phyloP scores from a whole-genome alignment of 1,284 basidiomycete species.

The Ganoderma sinense region DNA sequence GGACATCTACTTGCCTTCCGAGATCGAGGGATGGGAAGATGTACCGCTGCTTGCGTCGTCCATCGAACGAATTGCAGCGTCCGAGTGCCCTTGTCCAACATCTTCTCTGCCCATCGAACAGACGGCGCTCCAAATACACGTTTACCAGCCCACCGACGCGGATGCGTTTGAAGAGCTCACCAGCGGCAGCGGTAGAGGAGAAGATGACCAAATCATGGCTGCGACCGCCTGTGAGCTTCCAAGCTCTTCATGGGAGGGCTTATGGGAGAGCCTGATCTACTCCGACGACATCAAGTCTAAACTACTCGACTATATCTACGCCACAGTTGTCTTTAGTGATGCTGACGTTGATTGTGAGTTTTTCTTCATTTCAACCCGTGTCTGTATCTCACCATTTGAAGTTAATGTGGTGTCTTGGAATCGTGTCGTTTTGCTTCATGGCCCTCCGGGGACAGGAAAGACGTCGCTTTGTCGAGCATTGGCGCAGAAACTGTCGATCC shows the following conservation, averaged over 20 bases:
- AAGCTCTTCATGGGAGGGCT: constrained; percentile 82
- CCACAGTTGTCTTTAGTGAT: constrained; percentile 91
- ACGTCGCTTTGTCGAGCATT: constrained; percentile 94
- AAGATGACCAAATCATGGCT: constrained; percentile 82
- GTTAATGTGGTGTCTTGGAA: constrained; percentile 97
- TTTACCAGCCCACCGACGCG: constrained; percentile 81
- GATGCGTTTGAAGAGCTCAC: constrained; percentile 84
- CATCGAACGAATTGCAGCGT: constrained; percentile 82
- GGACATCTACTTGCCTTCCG: constrained; percentile 69
- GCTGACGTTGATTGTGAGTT: constrained; percentile 85
- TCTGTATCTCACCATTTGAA: constrained; percentile 36
- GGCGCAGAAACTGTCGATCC: constrained; percentile 94
- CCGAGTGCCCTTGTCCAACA: constrained; percentile 68
- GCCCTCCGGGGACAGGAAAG: constrained; percentile 98
- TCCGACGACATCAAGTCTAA: constrained; percentile 89
- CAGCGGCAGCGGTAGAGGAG: constrained; percentile 65
- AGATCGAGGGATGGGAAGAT: constrained; percentile 78
- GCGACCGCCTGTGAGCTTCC: constrained; percentile 90
- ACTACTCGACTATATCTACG: constrained; percentile 93
- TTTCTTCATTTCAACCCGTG: neutral
- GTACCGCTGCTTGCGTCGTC: constrained; percentile 74
- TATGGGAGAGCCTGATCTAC: constrained; percentile 94
- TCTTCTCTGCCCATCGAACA: constrained; percentile 64
- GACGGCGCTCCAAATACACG: constrained; percentile 79
- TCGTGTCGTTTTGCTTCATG: constrained; percentile 92